Base-by-base conservation (phyloP, 2,329 filamentous ascomycete genomes). In the Curvularia lunata region DNA sequence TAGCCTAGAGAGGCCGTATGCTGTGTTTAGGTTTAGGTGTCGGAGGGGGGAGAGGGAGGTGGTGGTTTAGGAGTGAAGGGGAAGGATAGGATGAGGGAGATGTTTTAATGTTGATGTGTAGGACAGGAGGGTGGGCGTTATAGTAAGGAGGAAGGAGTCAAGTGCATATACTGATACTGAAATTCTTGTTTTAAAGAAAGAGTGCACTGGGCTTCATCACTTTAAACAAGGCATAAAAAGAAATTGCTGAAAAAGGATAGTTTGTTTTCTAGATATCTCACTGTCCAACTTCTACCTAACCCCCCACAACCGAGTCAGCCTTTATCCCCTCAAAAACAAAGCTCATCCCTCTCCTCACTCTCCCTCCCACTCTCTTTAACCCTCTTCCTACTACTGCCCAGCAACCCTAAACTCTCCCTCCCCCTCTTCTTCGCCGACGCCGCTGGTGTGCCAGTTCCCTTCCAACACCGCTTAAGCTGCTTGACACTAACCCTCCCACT, bases 21-120 rank as follows among this genome's bases (percentile, higher is more conserved):
- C 80, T 0, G 76, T 82, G 10, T 82, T 83, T 64, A 73, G 74
- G n/a, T 83, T 82, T 75, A 79, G 79, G 8, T 30, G 28, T 12
- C 28, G 46, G 50, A 47, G 2, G 55, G n/a, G 40, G 52, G 23
- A 41, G 43, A 30, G 32, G 19, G 21, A 5, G 21, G 43, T 12
- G 28, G 9, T 8, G 43, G 23, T 25, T 25, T 25, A 6, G 45
- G 3, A 18, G 19, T 12, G 13, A 10, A 21, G 9, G 12, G n/a
- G 50, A 41, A 43, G 30, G 32, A 46, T 8, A 9, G 28, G 28
- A 30, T 30, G 28, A 30, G 28, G n/a, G n/a, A n/a, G n/a, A n/a
- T n/a, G n/a, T n/a, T n/a, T 9, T 30, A 8, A 25, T 25, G 23
- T 2, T 25, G 6, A 25, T 25, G 23, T 25, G 6, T 2, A 25